phyloP scores from a whole-genome alignment of 345 rosid genomes.

The Linum lewisii region DNA sequence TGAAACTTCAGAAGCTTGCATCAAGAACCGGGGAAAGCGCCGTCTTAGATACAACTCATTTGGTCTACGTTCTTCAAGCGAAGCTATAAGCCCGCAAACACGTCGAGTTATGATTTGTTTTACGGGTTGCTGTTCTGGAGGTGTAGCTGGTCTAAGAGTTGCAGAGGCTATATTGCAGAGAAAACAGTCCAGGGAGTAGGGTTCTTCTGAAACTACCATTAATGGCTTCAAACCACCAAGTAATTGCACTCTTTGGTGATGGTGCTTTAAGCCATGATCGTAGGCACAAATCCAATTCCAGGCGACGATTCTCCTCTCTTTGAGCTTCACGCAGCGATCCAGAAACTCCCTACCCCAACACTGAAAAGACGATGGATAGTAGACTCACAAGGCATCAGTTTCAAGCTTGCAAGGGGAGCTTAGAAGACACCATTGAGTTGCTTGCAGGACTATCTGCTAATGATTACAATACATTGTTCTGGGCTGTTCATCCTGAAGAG shows the following conservation, averaged over 20 bases:
- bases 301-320: conserved; percentile 63
- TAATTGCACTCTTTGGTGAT: conserved; percentile 90
- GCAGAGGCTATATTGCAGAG: conserved; percentile 94
- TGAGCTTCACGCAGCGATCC: conserved; percentile 72
- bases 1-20: conserved; percentile 70
- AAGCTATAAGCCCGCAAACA: conserved; percentile 59
- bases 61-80: conserved; percentile 94
- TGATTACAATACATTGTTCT: conserved; percentile 66
- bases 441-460: conserved; percentile 27
- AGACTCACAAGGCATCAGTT: conserved; percentile 64
- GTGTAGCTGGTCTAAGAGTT: conserved; percentile 83
- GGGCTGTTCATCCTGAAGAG: conserved; percentile 96
- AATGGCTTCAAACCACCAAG: conserved; percentile 87
- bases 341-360: conserved; percentile 80
- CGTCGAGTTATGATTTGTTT: conserved; percentile 81
- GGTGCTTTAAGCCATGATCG: conserved; percentile 78
- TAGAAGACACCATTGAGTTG: conserved; percentile 80
- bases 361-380: conserved; percentile 72
- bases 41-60: conserved; percentile 65
- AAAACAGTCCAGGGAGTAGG: conserved; percentile 89
- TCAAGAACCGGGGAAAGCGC: conserved; percentile 83
- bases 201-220: conserved; percentile 84
- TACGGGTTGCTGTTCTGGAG: conserved; percentile 84
- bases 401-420: conserved; percentile 89
- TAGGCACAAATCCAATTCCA: conserved; percentile 53